These are phyloP conservation scores for Pisolithus microcarpus DNA, from an alignment of 768 basidiomycete genomes.

Conservation along the genomic window DNA sequence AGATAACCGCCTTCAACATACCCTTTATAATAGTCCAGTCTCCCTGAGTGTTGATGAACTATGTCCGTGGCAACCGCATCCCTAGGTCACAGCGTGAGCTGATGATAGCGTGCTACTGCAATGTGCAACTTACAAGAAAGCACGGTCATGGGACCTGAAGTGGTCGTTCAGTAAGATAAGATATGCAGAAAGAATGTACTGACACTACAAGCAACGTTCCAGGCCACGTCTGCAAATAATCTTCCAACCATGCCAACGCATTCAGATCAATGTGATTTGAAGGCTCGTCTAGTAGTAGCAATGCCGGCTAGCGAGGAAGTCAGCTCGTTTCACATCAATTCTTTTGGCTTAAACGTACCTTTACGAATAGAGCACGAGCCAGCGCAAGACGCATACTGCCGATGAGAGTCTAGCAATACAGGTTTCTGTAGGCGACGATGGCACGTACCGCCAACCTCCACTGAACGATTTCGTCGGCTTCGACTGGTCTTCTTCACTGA, in stretches of 20 bases:
- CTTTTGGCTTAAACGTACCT: constrained; percentile 37
- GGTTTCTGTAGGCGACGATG: neutral
- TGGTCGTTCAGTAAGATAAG: constrained; percentile 7
- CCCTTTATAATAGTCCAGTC: constrained; percentile 98
- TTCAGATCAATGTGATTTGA: constrained; percentile 98
- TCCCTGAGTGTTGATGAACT: constrained; percentile 87
- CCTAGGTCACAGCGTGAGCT: constrained; percentile 28
- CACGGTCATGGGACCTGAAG: constrained; percentile 90
- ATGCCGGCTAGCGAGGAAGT: constrained; percentile 43
- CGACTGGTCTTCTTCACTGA: constrained; percentile 81
- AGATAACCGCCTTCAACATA: constrained; percentile 21
- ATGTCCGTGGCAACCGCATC: constrained; percentile 98
- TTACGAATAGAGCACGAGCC: constrained; percentile 93
- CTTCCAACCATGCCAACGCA: constrained; percentile 95
- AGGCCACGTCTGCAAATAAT: constrained; percentile 92
- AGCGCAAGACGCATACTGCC: constrained; percentile 90
- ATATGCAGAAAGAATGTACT: constrained; percentile 20
- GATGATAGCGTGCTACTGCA: neutral
- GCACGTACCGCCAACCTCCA: constrained; percentile 83
- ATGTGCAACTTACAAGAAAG: constrained; percentile 63
- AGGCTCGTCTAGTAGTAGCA: constrained; percentile 85
- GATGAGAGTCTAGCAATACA: neutral
- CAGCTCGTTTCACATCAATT: constrained; percentile 2
- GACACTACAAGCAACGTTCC: constrained; percentile 90
- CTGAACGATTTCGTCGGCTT: constrained; percentile 81